Conservation (phyloP, 768 basidiomycete species). For the Psilocybe cyanescens region DNA sequence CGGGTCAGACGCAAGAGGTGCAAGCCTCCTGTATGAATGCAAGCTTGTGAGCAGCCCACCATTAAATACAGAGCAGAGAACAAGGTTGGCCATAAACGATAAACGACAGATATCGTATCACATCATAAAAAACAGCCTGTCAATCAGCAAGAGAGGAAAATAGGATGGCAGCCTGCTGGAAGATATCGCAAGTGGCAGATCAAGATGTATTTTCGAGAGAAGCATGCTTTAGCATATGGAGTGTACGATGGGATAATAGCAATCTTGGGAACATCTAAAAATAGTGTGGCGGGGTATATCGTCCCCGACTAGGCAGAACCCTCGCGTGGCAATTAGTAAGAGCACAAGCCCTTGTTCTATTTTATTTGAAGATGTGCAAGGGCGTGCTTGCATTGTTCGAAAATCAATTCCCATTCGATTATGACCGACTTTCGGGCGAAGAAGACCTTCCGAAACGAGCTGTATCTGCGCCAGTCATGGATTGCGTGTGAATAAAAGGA, state of each 20-base stretch:
- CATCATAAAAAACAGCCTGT: slow-evolving; percentile 5
- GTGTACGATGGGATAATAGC: slow-evolving; percentile 5
- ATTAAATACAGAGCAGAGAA: slow-evolving; percentile 15
- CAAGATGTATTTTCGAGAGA: slow-evolving; percentile 1
- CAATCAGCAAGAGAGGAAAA: slow-evolving; percentile 9
- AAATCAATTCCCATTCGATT: not conserved
- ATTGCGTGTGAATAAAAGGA: slow-evolving; percentile 7
- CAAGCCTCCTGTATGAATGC: slow-evolving; percentile 1
- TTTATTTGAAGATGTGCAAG: not conserved
- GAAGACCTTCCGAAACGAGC: slow-evolving; percentile 10
- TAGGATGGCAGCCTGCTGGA: slow-evolving; percentile 16
- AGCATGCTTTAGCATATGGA: slow-evolving; percentile 14
- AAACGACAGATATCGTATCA: slow-evolving; percentile 2
- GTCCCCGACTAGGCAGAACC: not conserved
- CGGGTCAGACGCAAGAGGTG: slow-evolving; percentile 2
- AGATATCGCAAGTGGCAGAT: slow-evolving; percentile 7
- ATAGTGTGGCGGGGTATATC: slow-evolving; percentile 1
- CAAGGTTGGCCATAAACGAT: slow-evolving; percentile 15
- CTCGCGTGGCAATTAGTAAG: not conserved
- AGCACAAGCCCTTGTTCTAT: not conserved
- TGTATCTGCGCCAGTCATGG: not conserved
- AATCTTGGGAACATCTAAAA: slow-evolving; percentile 16
- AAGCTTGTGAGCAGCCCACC: not conserved
- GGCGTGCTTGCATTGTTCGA: not conserved
- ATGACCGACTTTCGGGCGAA: slow-evolving; percentile 1